Evolutionary conservation across 1,284 basidiomycete genomes (phyloP).

Genomic region (Gomphus sp.): DNA sequence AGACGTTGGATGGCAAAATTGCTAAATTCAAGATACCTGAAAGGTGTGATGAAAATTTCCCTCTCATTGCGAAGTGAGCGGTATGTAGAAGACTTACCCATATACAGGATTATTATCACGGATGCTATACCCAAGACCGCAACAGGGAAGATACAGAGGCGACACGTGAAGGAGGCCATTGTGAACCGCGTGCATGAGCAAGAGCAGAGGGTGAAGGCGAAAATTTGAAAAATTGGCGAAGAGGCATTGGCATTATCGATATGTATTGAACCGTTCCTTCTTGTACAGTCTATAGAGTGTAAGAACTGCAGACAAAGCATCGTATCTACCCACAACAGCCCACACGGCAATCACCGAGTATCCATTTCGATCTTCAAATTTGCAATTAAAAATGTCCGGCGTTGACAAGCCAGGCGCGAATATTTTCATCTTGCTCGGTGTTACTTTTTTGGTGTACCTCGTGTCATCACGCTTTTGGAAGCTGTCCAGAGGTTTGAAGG

Average conservation of each 20-base stretch:
- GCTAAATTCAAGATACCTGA: slow-evolving; percentile 23
- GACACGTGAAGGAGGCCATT: slow-evolving; percentile 20
- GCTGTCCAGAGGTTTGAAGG: background rate
- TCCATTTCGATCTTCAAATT: too few relatives aligned
- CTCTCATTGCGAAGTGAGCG: background rate
- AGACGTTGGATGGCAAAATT: slow-evolving; percentile 17
- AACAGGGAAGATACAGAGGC: slow-evolving; percentile 23
- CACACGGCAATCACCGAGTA: too few relatives aligned
- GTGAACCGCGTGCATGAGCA: slow-evolving; percentile 15
- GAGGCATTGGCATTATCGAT: background rate
- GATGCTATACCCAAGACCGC: slow-evolving; percentile 23
- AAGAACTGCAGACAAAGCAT: too few relatives aligned
- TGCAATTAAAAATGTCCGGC: too few relatives aligned
- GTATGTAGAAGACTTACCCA: background rate
- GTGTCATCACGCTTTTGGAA: background rate
- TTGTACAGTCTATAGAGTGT: too few relatives aligned
- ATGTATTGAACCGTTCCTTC: background rate
- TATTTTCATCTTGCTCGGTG: background rate
- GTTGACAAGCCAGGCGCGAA: too few relatives aligned
- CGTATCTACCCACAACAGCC: too few relatives aligned
- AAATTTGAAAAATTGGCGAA: slow-evolving; percentile 8
- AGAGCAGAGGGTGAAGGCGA: slow-evolving; percentile 14
- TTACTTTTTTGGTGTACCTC: background rate
- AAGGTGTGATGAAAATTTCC: slow-evolving; percentile 2
- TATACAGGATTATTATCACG: slow-evolving; percentile 17